These are phyloP conservation scores for Colletotrichum sp. DNA, from an alignment of 2,329 filamentous ascomycete genomes.

Conservation along the genomic window DNA sequence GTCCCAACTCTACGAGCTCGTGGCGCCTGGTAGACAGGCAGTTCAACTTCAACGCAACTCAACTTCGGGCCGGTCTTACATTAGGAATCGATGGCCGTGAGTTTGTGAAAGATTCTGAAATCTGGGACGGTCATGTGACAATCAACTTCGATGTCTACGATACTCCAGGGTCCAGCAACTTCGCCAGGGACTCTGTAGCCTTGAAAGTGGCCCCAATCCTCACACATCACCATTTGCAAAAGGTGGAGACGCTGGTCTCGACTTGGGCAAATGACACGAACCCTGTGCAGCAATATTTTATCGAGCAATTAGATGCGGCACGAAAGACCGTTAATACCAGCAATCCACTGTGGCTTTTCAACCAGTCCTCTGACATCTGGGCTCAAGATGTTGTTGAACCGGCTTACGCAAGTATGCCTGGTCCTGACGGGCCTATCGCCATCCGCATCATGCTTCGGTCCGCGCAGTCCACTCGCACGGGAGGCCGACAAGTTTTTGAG, in stretches of 20 bases:
- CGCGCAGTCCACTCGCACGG: neutral
- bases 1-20: neutral
- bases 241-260: neutral
- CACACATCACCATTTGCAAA: neutral
- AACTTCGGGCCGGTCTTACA: neutral
- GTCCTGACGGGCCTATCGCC: neutral
- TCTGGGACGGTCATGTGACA: neutral
- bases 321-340: neutral
- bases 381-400: neutral
- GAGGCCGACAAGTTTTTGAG: neutral
- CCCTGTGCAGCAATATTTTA: neutral
- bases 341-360: neutral
- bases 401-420: neutral
- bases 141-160: neutral
- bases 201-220: neutral
- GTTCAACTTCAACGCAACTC: neutral
- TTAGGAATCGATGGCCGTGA: neutral
- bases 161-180: neutral
- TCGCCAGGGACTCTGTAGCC: neutral
- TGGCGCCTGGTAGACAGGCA: neutral
- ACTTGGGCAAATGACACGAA: neutral
- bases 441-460: neutral
- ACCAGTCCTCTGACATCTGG: neutral
- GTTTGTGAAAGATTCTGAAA: neutral
- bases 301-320: neutral